phyloP scores from a whole-genome alignment of 805 yeast species.

The Saccharomycopsis sp. region DNA sequence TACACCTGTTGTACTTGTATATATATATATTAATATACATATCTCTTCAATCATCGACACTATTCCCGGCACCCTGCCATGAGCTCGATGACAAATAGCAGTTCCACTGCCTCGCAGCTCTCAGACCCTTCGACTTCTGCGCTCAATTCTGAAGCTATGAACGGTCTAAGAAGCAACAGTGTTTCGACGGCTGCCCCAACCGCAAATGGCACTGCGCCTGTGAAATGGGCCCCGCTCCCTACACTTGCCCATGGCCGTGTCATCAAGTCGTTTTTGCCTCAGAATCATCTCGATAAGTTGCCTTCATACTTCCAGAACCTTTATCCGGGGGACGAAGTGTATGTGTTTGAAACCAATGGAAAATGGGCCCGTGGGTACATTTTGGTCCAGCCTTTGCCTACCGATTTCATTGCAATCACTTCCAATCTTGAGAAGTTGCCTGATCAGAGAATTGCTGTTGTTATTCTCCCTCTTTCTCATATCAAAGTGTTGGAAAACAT shows the following conservation, averaged over 20 bases:
- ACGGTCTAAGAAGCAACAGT: too few relatives aligned
- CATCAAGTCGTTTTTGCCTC: conserved; percentile 40
- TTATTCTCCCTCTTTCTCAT: conserved; percentile 54
- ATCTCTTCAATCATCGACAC: too few relatives aligned
- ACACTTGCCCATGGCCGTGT: conserved; percentile 39
- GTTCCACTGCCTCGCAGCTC: too few relatives aligned
- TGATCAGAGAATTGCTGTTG: conserved; percentile 45
- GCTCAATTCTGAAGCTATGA: too few relatives aligned
- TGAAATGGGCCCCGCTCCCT: conserved; percentile 46
- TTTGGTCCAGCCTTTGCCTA: conserved; percentile 60
- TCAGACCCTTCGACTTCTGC: too few relatives aligned
- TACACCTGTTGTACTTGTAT: too few relatives aligned
- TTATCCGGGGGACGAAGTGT: conserved; percentile 74
- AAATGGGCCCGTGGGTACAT: conserved; percentile 81
- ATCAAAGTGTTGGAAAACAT: conserved; percentile 39
- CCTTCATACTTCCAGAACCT: conserved; percentile 42
- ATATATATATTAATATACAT: too few relatives aligned
- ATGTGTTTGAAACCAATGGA: conserved; percentile 55
- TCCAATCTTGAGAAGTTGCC: conserved; percentile 60
- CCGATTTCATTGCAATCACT: conserved; percentile 51
- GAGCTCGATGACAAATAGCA: too few relatives aligned
- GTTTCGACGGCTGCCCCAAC: neutral
- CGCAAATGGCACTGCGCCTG: neutral
- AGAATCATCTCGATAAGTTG: conserved; percentile 29
- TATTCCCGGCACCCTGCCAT: too few relatives aligned